Base-by-base conservation (phyloP, 768 basidiomycete species). In the Tulasnella sp. region DNA sequence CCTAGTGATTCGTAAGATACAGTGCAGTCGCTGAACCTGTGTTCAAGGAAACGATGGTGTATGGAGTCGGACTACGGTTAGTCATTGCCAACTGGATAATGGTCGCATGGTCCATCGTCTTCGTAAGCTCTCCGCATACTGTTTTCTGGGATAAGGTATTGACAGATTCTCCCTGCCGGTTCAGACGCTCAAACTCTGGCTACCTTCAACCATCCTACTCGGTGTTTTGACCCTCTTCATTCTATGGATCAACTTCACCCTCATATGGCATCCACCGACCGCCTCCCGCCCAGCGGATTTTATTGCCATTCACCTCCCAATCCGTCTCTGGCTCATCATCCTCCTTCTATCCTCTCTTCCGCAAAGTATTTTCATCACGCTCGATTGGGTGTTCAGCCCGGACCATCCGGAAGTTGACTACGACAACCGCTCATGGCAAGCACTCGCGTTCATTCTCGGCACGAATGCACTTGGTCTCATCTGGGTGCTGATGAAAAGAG, bases 301-400 rank as follows among this genome's bases (percentile, higher is more conserved):
- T 40, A 86, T 90, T 0, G 90, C 96, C 79, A 93, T 97, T 75
- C 96, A 97, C 79, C 92, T 93, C 0, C 96, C 96, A 0, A 85
- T 97, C 73, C 86, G 93, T 2, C 90, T 94, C 77, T 91, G 91
- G 80, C 80, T 85, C 74, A 83, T 91, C 42, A 83, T 91, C 76
- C 90, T 93, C 77, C 79, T 89, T 88, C 69, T 91, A 85, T 88
- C 92, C 76, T 83, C 89, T 78, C 82, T 85, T 79, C 79, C 85
- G 31, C 88, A 89, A 78, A 87, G 86, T 52, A 86, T 90, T 17
- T 90, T 91, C 83, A 85, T 97, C 70, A 88, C 89, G 0, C 86
- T 96, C 2, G 88, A 89, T 3, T 88, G 93, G 78, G 85, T 86
- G 0, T 91, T 89, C 82, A 82, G 83, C 3, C 87, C 88, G 0